Evolutionary conservation across 192 early-diverging fungal genomes (phyloP).

Genomic region (Coemansia reversa): DNA sequence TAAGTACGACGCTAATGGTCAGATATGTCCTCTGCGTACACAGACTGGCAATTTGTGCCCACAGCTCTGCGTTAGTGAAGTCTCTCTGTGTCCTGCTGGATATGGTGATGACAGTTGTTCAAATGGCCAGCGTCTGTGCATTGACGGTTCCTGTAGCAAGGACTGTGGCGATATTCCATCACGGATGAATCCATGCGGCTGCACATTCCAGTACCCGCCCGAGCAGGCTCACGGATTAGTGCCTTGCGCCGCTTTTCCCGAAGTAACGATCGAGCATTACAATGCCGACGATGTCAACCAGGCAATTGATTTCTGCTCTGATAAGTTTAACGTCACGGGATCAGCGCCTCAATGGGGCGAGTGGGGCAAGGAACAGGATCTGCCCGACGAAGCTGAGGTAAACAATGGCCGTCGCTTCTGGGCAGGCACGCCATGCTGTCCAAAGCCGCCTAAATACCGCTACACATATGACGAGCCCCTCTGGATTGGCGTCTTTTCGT

Average conservation of each 20-base stretch:
- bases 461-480: conserved; percentile 44
- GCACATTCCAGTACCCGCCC: conserved; percentile 32
- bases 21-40: conserved; percentile 48
- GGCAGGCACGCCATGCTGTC: conserved; percentile 38
- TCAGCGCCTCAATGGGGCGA: conserved; percentile 33
- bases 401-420: conserved; percentile 35
- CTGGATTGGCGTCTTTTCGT: conserved; percentile 50
- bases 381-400: conserved; percentile 6
- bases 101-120: conserved; percentile 40
- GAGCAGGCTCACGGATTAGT: conserved; percentile 21
- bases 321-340: conserved; percentile 26
- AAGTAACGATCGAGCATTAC: conserved; percentile 54
- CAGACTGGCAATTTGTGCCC: conserved; percentile 52
- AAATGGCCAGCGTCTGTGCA: conserved; percentile 48
- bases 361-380: conserved; percentile 25
- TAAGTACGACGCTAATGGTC: conserved; percentile 46
- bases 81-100: conserved; percentile 44
- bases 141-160: conserved; percentile 54
- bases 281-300: conserved; percentile 24
- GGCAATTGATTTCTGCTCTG: conserved; percentile 33
- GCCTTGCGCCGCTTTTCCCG: conserved; percentile 32
- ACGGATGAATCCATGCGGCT: conserved; percentile 50
- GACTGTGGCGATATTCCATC: conserved; percentile 36
- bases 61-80: conserved; percentile 53
- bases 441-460: conserved; percentile 29